Conservation (phyloP, 2,329 filamentous ascomycete genomes). For the Diaporthe vexans region DNA sequence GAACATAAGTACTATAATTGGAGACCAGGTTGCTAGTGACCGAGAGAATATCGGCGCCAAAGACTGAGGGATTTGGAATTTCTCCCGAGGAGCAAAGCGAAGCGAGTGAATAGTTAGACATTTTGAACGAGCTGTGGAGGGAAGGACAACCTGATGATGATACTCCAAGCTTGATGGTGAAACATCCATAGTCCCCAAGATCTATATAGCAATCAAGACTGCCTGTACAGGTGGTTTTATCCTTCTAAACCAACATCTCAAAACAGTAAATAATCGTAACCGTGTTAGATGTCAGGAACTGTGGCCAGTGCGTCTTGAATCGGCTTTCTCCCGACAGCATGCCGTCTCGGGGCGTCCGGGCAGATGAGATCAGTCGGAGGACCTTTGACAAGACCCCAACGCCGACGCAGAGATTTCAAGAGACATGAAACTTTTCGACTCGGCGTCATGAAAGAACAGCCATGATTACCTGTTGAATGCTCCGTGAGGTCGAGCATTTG, state of each 20-base stretch:
- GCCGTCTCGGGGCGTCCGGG: not conserved
- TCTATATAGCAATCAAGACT: not conserved
- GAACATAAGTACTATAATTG: slow-evolving; percentile 41
- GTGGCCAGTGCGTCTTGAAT: not conserved
- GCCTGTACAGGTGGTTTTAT: no score
- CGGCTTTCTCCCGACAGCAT: not conserved
- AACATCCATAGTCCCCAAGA: no score
- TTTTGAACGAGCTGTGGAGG: not conserved
- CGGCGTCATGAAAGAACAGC: not conserved
- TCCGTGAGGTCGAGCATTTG: no score
- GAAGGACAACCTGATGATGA: not conserved
- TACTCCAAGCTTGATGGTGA: not conserved
- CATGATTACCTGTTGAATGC: no score
- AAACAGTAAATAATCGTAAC: not conserved
- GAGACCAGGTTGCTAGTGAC: slow-evolving; percentile 40
- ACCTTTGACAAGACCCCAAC: no score
- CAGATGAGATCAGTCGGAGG: no score
- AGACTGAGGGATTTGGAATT: slow-evolving; percentile 21
- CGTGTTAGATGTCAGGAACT: not conserved
- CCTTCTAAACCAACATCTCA: not conserved
- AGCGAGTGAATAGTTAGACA: slow-evolving; percentile 12
- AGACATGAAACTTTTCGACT: not conserved
- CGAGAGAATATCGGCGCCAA: slow-evolving; percentile 40
- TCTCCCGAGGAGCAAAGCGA: not conserved
- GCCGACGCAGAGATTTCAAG: not conserved